Base-by-base conservation (phyloP, 495 filamentous ascomycete species). In the Geoglossum glabrum region DNA sequence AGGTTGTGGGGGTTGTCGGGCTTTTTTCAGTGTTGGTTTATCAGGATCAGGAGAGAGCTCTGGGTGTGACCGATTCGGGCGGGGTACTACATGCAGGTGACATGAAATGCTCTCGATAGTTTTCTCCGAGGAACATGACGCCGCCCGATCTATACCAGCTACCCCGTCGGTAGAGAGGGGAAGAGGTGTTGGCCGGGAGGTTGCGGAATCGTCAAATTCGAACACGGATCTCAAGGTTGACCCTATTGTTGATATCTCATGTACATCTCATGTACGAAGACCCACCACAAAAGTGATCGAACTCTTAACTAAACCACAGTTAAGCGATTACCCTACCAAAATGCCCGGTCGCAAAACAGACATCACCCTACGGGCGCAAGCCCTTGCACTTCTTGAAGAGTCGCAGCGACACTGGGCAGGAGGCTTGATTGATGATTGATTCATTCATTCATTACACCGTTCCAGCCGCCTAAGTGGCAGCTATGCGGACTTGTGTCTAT, bases 221-320 rank as follows among this genome's bases (percentile, higher is more conserved):
- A 52, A 52, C 10, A 21, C 23, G 11, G 27, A 83, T 68, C 61
- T 79, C 81, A 51, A 88, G 71, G 46, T 77, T 72, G 15, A 82
- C 74, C 61, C 81, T 81, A 51, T 77, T 75, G 38, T 77, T 69
- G 21, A 76, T 79, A 66, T 84, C n/a, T n/a, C n/a, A n/a, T n/a
- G n/a, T n/a, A n/a, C n/a, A n/a, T n/a, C n/a, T n/a, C n/a, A n/a
- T n/a, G n/a, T n/a, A n/a, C n/a, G n/a, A n/a, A n/a, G n/a, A n/a
- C 84, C 64, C 90, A 82, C 64, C 90, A 90, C 2, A 99, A 73
- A 40, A 97, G 71, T 23, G 88, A 92, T 49, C n/a, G n/a, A 99
- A 67, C 60, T 82, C 84, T n/a, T n/a, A n/a, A n/a, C n/a, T n/a
- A n/a, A n/a, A n/a, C n/a, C n/a, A n/a, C n/a, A n/a, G n/a, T n/a